Percentiles rank a stretch among this genome's conserved stretches.
These are phyloP conservation scores for Stylosanthes scabra DNA, from an alignment of 331 rosid species.

Conservation along the genomic window DNA sequence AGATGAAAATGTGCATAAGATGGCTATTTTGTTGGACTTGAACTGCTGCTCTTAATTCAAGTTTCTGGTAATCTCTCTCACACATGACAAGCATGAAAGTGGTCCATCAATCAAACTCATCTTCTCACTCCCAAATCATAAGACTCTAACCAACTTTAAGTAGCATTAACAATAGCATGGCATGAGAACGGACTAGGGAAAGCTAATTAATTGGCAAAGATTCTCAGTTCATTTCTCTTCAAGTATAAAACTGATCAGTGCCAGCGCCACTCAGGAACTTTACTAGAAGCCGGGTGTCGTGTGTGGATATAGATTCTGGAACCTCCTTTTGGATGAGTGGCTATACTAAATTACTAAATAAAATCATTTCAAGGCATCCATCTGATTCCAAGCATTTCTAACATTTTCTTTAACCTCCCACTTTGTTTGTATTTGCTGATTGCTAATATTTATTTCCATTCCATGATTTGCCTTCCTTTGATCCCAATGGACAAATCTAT, in stretches of 20 bases:
- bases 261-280: neutral
- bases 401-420: conserved; percentile 1
- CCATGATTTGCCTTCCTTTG: neutral
- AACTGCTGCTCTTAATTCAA: neutral
- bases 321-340: neutral
- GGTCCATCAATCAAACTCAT: neutral
- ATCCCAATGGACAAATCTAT: neutral
- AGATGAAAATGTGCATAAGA: neutral
- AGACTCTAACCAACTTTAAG: neutral
- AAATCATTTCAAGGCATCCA: neutral
- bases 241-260: neutral
- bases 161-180: neutral
- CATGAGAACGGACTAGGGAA: neutral
- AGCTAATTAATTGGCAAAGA: neutral
- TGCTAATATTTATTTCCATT: neutral
- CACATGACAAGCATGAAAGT: neutral
- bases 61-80: neutral
- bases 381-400: neutral
- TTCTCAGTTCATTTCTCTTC: neutral
- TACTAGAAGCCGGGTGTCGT: neutral
- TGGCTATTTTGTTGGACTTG: neutral
- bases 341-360: neutral
- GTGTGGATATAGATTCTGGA: neutral
- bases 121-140: neutral
- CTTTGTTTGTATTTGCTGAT: neutral